Conservation (phyloP, 768 basidiomycete genomes). For the Rhodotorula diobovata region DNA sequence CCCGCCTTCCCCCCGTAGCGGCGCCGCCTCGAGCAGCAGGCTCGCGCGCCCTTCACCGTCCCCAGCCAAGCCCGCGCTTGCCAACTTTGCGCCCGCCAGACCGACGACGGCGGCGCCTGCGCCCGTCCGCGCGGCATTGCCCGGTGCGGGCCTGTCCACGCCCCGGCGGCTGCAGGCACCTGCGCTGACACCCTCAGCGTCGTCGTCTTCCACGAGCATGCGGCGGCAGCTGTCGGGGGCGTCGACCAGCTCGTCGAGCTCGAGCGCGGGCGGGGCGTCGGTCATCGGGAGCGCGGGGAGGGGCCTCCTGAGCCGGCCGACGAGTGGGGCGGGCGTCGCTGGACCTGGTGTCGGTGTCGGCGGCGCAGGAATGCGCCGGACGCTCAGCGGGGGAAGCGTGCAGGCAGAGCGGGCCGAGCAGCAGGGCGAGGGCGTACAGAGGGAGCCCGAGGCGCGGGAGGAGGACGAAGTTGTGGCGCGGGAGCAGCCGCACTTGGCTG, state of each 20-base stretch:
- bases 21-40: neutral
- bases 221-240: neutral
- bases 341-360: no score
- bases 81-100: slow-evolving; percentile 8
- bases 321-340: neutral
- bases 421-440: neutral
- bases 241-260: neutral
- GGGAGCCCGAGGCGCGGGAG: neutral
- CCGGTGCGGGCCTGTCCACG: neutral
- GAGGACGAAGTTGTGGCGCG: slow-evolving; percentile 2
- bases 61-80: neutral
- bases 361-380: neutral
- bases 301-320: neutral
- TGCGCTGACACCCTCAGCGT: no score
- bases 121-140: neutral
- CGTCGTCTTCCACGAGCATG: neutral
- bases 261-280: neutral
- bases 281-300: no score
- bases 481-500: neutral
- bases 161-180: no score
- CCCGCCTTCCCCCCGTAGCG: neutral
- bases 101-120: neutral
- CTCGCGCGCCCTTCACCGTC: neutral
- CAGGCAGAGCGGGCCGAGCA: neutral
- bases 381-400: neutral